Evolutionary conservation across 2,329 filamentous ascomycete species (phyloP).

Genomic region (Aspergillus udagawae): DNA sequence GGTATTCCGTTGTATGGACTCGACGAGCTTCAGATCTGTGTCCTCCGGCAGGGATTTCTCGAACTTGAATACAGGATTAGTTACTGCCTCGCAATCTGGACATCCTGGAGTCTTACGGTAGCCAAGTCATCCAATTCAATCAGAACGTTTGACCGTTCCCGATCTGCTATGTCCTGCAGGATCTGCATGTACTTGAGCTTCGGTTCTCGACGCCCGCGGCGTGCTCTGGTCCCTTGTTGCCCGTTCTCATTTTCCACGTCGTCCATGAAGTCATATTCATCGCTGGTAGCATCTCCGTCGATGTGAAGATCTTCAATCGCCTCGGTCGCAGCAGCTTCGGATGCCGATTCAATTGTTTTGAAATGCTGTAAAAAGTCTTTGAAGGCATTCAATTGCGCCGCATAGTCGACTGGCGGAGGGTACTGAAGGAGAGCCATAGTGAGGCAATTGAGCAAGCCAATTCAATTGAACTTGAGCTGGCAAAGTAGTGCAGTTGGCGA

Average conservation of each 20-base stretch:
- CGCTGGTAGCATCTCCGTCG: constrained; percentile 78
- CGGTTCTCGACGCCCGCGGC: constrained; percentile 51
- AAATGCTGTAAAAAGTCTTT: constrained; percentile 83
- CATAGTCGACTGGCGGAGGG: constrained; percentile 78
- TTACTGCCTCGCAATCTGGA: not conserved
- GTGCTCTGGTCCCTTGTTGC: constrained; percentile 43
- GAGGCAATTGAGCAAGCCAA: constrained; percentile 21
- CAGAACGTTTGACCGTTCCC: constrained; percentile 69
- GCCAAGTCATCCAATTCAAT: constrained; percentile 88
- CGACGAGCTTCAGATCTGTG: constrained; percentile 63
- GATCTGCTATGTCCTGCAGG: constrained; percentile 81
- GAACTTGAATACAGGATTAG: constrained; percentile 52
- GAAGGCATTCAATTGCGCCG: constrained; percentile 74
- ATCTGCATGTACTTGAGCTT: constrained; percentile 85
- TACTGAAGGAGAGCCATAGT: constrained; percentile 82
- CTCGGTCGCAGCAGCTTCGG: constrained; percentile 66
- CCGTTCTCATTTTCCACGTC: constrained; percentile 60
- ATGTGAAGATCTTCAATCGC: constrained; percentile 82
- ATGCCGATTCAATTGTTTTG: constrained; percentile 67
- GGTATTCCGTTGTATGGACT: constrained; percentile 84
- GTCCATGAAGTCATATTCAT: constrained; percentile 92
- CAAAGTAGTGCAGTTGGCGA: constrained; percentile 11
- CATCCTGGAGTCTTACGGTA: constrained; percentile 47
- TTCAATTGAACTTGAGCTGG: constrained; percentile 17
- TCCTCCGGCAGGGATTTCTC: constrained; percentile 68